Conservation (phyloP, 129 eudicot genomes). For the Saposhnikovia divaricata region DNA sequence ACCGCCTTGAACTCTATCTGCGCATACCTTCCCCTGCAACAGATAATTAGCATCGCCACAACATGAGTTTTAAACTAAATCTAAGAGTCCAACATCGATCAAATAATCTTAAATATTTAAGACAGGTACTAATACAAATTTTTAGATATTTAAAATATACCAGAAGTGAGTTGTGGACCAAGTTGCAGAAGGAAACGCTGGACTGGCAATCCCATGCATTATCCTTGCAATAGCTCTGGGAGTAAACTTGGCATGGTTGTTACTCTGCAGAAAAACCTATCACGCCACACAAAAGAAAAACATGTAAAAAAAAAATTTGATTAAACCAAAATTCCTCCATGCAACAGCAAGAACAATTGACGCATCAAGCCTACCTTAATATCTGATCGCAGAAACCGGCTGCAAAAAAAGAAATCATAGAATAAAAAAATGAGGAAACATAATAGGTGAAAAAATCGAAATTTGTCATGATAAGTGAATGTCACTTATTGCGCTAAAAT, state of each 20-base stretch:
- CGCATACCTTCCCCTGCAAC: slow-evolving; percentile 82
- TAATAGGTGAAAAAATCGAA: background rate
- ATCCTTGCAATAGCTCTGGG: slow-evolving; percentile 96
- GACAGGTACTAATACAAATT: slow-evolving; percentile 14
- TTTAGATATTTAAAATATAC: slow-evolving; percentile 20
- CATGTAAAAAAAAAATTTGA: background rate
- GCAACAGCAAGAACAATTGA: slow-evolving; percentile 8
- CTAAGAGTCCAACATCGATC: background rate
- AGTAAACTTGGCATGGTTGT: slow-evolving; percentile 68
- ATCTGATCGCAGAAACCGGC: slow-evolving; percentile 89
- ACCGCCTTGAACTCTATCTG: slow-evolving; percentile 59
- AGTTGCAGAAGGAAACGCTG: slow-evolving; percentile 80
- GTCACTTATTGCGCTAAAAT: background rate
- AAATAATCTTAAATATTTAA: slow-evolving; percentile 38
- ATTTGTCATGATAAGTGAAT: background rate
- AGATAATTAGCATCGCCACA: background rate
- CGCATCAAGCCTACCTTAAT: slow-evolving; percentile 50
- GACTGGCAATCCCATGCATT: slow-evolving; percentile 88
- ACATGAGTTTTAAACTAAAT: background rate
- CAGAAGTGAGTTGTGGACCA: slow-evolving; percentile 98
- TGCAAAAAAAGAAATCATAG: slow-evolving; percentile 31
- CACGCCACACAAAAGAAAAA: slow-evolving; percentile 16
- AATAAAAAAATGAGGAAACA: slow-evolving; percentile 4
- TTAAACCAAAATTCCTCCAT: background rate
- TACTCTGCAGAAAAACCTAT: slow-evolving; percentile 82